A percentile compares a stretch with the other conserved stretches of the same genome.
Conservation (phyloP, 1,139 yeast species). For the Debaryomyces udenii region DNA sequence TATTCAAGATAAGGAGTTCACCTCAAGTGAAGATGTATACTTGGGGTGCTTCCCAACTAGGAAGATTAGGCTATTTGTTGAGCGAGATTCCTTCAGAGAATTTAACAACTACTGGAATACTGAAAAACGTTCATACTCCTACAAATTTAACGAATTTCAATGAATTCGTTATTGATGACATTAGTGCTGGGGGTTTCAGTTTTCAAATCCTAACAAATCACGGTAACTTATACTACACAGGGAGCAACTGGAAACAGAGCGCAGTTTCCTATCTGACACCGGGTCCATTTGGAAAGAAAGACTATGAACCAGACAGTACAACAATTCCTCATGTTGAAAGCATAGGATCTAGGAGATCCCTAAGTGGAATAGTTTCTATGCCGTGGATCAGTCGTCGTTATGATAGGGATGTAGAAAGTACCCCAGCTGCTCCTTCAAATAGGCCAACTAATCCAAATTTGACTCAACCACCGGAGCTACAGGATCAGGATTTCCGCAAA, state of each 20-base stretch:
- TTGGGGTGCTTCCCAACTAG: conserved; percentile 62
- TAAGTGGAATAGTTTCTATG: conserved; percentile 9
- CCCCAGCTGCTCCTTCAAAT: conserved; percentile 6
- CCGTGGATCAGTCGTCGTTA: conserved; percentile 12
- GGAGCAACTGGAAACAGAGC: conserved; percentile 50
- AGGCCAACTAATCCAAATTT: conserved; percentile 23
- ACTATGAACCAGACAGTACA: conserved; percentile 17
- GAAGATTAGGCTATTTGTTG: conserved; percentile 58
- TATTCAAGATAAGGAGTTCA: conserved; percentile 47
- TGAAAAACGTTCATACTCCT: conserved; percentile 46
- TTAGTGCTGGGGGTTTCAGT: conserved; percentile 71
- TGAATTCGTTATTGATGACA: conserved; percentile 49
- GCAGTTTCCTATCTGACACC: conserved; percentile 21
- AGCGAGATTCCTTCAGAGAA: conserved; percentile 32
- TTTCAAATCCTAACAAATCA: conserved; percentile 58
- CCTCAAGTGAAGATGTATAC: conserved; percentile 51
- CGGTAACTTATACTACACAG: conserved; percentile 60
- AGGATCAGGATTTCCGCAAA: conserved; percentile 14
- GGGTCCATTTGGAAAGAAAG: conserved; percentile 23
- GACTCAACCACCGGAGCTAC: conserved; percentile 24
- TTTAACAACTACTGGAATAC: conserved; percentile 28
- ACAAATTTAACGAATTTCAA: conserved; percentile 36
- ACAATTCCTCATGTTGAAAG: conserved; percentile 15
- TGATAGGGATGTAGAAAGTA: conserved; percentile 11
- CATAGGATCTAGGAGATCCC: conserved; percentile 20